Evolutionary conservation across 2,329 filamentous ascomycete species (phyloP), one percentile per base, ranked within the genome.

Genomic region (Paraphoma chrysanthemicola): DNA sequence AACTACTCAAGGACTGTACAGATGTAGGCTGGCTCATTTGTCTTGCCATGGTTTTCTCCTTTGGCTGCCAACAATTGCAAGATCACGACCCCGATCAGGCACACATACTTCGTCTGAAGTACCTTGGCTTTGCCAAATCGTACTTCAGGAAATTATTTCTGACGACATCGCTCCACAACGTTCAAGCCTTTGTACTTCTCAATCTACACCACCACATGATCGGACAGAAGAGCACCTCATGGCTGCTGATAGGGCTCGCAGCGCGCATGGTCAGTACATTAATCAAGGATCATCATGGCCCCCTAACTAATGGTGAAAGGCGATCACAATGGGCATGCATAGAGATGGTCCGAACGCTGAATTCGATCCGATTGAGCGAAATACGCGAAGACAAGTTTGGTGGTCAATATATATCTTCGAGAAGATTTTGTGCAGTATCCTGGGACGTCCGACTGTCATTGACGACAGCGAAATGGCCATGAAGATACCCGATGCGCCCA

Each of bases 261-360:
- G 77, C 77, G 11, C 73, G 78, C 12, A 77, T 81, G 71, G 69
- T 68, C 44, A 28, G 62, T 64, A 28, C 2, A 18, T 8, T 10
- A 9, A 10, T 7, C 9, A 29, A 42, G 39, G n/a, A 42, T 38
- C 10, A 11, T n/a, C 33, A 38, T 11, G 33, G n/a, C 33, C 14
- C 42, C 33, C 41, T 46, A 23, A 50, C 39, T 48, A n/a, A 44
- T 29, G n/a, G 3, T 10, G 38, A 3, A 29, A 71, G 68, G 77
- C 78, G 2, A 77, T 79, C 51, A 78, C 77, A 12, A 70, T 80
- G 50, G 79, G 79, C 3, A 78, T 81, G 76, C 79, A 81, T 57
- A 73, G 78, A 31, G 78, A 80, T 58, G 74, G 70, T 29, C 70
- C 74, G 0, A 76, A 74, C n/a, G 65, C 69, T 33, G 70, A 76